Percentiles rank a stretch among this genome's conserved stretches.
Conservation (phyloP, 2,329 filamentous ascomycete species). For the Cercospora janseana region DNA sequence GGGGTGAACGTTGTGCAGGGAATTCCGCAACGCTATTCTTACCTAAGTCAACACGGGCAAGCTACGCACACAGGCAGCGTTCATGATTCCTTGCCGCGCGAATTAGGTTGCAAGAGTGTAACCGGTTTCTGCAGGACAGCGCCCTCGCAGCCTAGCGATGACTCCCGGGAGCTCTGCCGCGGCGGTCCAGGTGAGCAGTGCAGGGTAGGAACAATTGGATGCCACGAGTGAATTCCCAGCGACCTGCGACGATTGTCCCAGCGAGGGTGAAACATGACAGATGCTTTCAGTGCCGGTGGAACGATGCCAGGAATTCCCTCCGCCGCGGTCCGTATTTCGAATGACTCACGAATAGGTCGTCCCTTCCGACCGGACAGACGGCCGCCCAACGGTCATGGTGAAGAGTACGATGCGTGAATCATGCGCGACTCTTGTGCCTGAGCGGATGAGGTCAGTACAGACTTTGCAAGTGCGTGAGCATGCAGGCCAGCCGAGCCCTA, state of each 20-base stretch:
- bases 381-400: neutral
- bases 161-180: constrained; percentile 9
- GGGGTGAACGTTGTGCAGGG: constrained; percentile 16
- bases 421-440: neutral
- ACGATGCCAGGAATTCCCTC: no score
- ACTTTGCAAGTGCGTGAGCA: constrained; percentile 4
- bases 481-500: neutral
- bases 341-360: no score
- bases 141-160: constrained; percentile 15
- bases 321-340: no score
- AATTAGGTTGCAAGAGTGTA: constrained; percentile 8
- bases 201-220: constrained; percentile 9
- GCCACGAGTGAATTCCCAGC: neutral
- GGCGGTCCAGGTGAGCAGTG: constrained; percentile 4
- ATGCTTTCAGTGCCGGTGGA: no score
- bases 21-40: constrained; percentile 19
- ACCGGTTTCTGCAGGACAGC: constrained; percentile 11
- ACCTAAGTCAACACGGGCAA: constrained; percentile 6
- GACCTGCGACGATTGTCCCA: neutral
- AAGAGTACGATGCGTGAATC: neutral
- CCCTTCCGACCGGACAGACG: neutral
- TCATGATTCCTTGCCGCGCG: constrained; percentile 1
- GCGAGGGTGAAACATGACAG: no score
- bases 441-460: constrained; percentile 11
- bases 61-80: neutral